Conservation (phyloP, 2,329 filamentous ascomycete genomes). For the Sporothrix globosa region DNA sequence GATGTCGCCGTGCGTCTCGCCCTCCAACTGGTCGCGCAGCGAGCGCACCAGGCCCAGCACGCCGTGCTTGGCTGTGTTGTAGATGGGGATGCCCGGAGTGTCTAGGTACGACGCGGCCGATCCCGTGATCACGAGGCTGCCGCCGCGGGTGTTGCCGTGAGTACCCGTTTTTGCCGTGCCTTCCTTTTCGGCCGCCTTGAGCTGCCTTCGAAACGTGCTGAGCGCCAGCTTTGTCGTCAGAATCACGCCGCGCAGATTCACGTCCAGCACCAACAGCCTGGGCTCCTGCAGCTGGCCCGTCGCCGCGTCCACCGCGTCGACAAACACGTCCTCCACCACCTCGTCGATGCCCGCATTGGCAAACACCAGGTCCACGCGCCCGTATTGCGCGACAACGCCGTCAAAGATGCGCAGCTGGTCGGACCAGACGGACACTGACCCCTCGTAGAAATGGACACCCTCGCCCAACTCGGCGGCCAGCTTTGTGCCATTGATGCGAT, state of each 20-base stretch:
- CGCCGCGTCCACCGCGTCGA: slow-evolving; percentile 11
- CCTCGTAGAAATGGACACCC: slow-evolving; percentile 23
- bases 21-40: slow-evolving; percentile 42
- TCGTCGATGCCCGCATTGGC: slow-evolving; percentile 30
- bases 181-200: neutral
- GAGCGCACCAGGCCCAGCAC: slow-evolving; percentile 26
- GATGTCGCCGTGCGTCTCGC: slow-evolving; percentile 36
- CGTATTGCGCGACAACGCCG: slow-evolving; percentile 14
- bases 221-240: slow-evolving; percentile 26
- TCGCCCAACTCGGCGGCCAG: neutral
- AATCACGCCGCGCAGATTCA: slow-evolving; percentile 19
- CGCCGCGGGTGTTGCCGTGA: neutral
- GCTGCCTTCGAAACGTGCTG: slow-evolving; percentile 14
- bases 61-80: slow-evolving; percentile 29
- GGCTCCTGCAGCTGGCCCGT: slow-evolving; percentile 19
- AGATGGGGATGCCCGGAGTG: slow-evolving; percentile 24
- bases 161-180: neutral
- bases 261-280: slow-evolving; percentile 22
- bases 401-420: slow-evolving; percentile 28
- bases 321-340: slow-evolving; percentile 22
- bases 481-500: neutral
- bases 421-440: slow-evolving; percentile 24
- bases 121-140: slow-evolving; percentile 22
- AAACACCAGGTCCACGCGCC: slow-evolving; percentile 27
- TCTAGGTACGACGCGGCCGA: slow-evolving; percentile 29